Conservation (phyloP, 2,329 filamentous ascomycete species). For the Lecanosticta acicola region DNA sequence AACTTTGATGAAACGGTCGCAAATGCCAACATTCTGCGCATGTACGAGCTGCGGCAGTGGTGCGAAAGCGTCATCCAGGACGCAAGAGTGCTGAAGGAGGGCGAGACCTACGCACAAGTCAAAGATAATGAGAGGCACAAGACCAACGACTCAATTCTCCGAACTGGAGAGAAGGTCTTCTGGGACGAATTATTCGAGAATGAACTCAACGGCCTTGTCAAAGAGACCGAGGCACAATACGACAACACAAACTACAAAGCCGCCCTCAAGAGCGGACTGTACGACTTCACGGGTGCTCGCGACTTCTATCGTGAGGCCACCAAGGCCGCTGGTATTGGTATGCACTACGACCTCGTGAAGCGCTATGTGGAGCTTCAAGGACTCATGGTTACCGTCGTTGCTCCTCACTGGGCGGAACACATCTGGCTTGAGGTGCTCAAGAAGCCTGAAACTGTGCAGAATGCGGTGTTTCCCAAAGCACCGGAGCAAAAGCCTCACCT, state of each 20-base stretch:
- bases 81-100: constrained; percentile 40
- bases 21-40: constrained; percentile 80
- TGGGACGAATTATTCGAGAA: constrained; percentile 89
- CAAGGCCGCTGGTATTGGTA: constrained; percentile 68
- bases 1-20: constrained; percentile 97
- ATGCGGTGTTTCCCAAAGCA: constrained; percentile 67
- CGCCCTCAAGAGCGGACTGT: constrained; percentile 76
- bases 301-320: constrained; percentile 87
- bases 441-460: constrained; percentile 70
- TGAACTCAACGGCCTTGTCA: constrained; percentile 79
- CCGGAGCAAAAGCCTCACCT: constrained; percentile 61
- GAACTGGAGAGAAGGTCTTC: constrained; percentile 69
- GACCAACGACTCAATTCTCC: constrained; percentile 57
- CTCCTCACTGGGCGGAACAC: constrained; percentile 91
- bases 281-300: constrained; percentile 82
- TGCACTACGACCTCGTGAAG: constrained; percentile 75
- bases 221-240: constrained; percentile 74
- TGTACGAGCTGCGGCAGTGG: constrained; percentile 83
- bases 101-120: constrained; percentile 39
- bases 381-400: constrained; percentile 73
- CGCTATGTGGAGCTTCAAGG: constrained; percentile 84
- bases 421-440: constrained; percentile 88
- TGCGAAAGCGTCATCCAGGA: constrained; percentile 78
- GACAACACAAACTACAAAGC: constrained; percentile 73
- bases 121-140: constrained; percentile 41